These are phyloP conservation scores for Colletotrichum tamarilloi DNA, from an alignment of 2,329 filamentous ascomycete species.

Conservation along the genomic window DNA sequence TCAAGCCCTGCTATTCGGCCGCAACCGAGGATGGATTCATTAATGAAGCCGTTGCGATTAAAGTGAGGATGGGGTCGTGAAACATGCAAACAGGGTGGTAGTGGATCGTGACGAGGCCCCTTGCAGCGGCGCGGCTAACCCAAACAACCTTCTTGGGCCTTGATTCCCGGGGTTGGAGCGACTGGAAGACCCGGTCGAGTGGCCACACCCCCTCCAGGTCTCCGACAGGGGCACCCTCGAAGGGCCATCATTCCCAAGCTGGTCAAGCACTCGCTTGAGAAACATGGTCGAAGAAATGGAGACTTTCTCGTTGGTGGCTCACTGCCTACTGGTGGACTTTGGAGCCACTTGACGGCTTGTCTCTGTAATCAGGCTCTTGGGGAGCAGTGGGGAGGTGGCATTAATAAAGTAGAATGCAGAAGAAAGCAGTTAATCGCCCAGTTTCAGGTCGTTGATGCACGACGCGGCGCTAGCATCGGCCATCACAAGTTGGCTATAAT, in stretches of 20 bases:
- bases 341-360: neutral
- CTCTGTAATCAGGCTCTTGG: neutral
- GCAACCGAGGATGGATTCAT: constrained; percentile 29
- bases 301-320: constrained; percentile 3
- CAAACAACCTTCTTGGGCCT: constrained; percentile 27
- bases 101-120: constrained; percentile 18
- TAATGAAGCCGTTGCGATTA: constrained; percentile 34
- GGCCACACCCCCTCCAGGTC: neutral
- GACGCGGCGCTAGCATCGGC: constrained; percentile 10
- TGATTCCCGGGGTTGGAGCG: constrained; percentile 13
- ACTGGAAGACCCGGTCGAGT: neutral
- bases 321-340: neutral
- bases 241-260: neutral
- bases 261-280: constrained; percentile 6
- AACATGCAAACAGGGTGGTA: constrained; percentile 25
- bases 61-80: constrained; percentile 26
- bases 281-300: constrained; percentile 12
- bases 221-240: neutral
- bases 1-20: constrained; percentile 24
- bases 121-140: constrained; percentile 33
- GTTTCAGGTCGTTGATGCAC: constrained; percentile 30
- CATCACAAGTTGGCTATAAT: constrained; percentile 5
- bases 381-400: neutral
- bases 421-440: constrained; percentile 22
- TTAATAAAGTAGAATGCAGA: neutral